Evolutionary conservation across 129 eudicot genomes (phyloP).

Genomic region (Ambrosia trifida): DNA sequence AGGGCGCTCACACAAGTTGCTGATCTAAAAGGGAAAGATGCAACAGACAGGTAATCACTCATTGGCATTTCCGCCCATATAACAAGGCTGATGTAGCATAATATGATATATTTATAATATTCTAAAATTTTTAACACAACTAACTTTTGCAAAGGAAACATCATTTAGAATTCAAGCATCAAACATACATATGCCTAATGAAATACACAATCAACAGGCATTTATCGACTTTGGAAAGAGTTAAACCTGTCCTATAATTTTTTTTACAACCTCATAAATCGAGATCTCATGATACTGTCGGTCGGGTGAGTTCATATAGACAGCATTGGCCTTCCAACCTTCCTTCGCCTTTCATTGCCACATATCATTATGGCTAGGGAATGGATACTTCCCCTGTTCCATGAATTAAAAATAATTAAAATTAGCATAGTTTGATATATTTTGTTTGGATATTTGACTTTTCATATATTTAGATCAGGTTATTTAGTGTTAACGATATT

Average conservation of each 20-base stretch:
- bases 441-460: background rate
- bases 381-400: too few relatives aligned
- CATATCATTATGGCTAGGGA: too few relatives aligned
- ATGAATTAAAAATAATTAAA: background rate
- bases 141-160: background rate
- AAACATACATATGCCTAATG: too few relatives aligned
- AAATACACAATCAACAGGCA: too few relatives aligned
- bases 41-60: background rate
- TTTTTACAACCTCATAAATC: too few relatives aligned
- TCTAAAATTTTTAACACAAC: background rate
- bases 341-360: too few relatives aligned
- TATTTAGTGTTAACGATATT: background rate
- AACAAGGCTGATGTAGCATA: background rate
- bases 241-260: too few relatives aligned
- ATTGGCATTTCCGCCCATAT: background rate
- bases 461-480: background rate
- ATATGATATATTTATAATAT: too few relatives aligned
- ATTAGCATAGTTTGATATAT: background rate
- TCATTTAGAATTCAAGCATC: background rate
- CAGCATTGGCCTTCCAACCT: too few relatives aligned
- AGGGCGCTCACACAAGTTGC: slow-evolving; percentile 4
- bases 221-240: too few relatives aligned
- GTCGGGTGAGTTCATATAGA: too few relatives aligned
- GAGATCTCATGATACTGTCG: too few relatives aligned
- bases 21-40: slow-evolving; percentile 3